Evolutionary conservation across 164 flowering plant genomes (phyloP), one percentile per base, ranked within the genome.

Genomic region (Liquidambar formosana): DNA sequence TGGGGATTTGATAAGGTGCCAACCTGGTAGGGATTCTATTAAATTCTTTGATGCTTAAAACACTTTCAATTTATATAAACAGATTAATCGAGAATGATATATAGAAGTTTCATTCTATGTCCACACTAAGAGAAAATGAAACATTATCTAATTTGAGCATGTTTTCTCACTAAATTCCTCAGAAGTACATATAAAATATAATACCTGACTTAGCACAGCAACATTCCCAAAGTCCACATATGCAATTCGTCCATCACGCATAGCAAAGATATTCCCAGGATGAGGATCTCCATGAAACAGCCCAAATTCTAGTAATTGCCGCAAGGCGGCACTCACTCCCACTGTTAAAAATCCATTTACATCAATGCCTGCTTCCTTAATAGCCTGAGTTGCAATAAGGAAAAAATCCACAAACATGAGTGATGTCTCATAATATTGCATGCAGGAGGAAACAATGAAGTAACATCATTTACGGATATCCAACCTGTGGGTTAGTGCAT

Each of bases 191-290:
- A 43, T n/a, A n/a, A n/a, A n/a, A n/a, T n/a, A 22, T 59, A 57
- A 61, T 69, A 92, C 99, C 96, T 95, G 97, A 83, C 99, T 95
- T 46, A 95, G 96, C 67, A 85, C 95, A 65, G 99, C 99, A 74
- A 95, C 99, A 84, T 95, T 95, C 53, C 99, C 99, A 81, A 95
- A 95, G 78, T 95, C 99, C 57, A 95, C 99, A 76, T 95, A 92
- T 44, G 97, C 99, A 75, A 95, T 92, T 44, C 99, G 94, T 69
- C 99, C 99, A 87, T 95, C 99, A 64, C 86, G 97, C 99, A 95
- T 89, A n/a, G 97, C 97, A 84, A 92, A 95, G 46, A 95, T 86
- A 75, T 95, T 92, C 70, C 99, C 99, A 81, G 99, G 99, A 81
- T 92, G 99, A 46, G 99, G 99, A 76, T 95, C 99, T 68, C 99